Evolutionary conservation across 108 stramenopile species (phyloP).

Genomic region (Cyclotella baltica): DNA sequence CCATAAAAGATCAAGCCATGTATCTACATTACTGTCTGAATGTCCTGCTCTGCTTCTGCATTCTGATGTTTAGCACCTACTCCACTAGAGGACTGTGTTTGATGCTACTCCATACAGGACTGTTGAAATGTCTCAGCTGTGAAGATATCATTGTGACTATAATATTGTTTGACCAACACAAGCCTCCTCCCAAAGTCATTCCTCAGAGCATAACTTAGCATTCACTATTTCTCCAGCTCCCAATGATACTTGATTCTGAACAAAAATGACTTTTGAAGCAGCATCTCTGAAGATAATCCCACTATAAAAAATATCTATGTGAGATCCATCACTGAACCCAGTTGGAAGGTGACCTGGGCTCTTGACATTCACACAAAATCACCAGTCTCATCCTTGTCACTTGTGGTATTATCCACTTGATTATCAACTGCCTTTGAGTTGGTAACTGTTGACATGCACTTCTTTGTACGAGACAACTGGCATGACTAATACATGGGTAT

Average conservation of each 20-base stretch:
- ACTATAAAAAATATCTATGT: slow-evolving; percentile 10
- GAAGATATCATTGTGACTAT: slow-evolving; percentile 43
- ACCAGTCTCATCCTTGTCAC: background rate
- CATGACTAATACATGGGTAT: background rate
- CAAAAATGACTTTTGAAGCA: slow-evolving; percentile 17
- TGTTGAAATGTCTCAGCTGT: slow-evolving; percentile 11
- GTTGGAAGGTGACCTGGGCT: background rate
- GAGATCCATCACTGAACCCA: slow-evolving; percentile 32
- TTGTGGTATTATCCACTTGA: background rate
- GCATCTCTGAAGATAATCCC: slow-evolving; percentile 59
- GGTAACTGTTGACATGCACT: background rate
- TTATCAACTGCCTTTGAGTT: background rate
- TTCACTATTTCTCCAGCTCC: too few relatives aligned
- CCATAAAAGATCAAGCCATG: slow-evolving; percentile 46
- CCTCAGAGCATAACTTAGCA: too few relatives aligned
- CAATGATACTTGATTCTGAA: too few relatives aligned
- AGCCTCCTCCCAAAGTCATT: too few relatives aligned
- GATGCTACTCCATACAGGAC: slow-evolving; percentile 10
- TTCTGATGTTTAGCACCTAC: too few relatives aligned
- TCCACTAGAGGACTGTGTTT: slow-evolving; percentile 43
- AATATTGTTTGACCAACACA: slow-evolving; percentile 26
- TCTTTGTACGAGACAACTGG: too few relatives aligned
- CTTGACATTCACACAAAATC: background rate
- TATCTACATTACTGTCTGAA: slow-evolving; percentile 41
- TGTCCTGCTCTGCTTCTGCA: too few relatives aligned